These are phyloP conservation scores for Fragilaria crotonensis DNA, from an alignment of 108 stramenopile species.

Conservation along the genomic window DNA sequence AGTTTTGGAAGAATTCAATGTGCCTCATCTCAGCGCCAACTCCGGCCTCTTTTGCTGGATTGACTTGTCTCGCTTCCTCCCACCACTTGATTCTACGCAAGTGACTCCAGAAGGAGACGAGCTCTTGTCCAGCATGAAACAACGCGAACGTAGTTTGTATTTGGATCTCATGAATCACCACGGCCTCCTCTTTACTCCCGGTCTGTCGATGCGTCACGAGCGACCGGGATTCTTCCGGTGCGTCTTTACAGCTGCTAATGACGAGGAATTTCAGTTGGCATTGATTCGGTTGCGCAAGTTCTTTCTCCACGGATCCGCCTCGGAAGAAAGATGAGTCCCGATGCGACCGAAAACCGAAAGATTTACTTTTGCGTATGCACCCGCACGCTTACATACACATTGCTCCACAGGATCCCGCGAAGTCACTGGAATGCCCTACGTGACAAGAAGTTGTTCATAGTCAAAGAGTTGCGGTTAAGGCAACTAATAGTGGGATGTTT, in stretches of 20 bases:
- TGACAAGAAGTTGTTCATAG: too few species aligned
- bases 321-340: too few species aligned
- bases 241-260: slow-evolving; percentile 79
- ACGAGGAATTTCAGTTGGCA: slow-evolving; percentile 66
- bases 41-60: slow-evolving; percentile 82
- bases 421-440: too few species aligned
- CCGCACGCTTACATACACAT: too few species aligned
- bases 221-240: slow-evolving; percentile 77
- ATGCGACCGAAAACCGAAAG: too few species aligned
- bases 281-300: slow-evolving; percentile 55
- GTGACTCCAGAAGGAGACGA: slow-evolving; percentile 9
- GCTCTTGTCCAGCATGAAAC: slow-evolving; percentile 13
- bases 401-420: too few species aligned
- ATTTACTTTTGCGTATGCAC: too few species aligned
- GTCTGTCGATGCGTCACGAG: slow-evolving; percentile 75
- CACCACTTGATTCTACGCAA: slow-evolving; percentile 10
- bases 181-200: slow-evolving; percentile 82
- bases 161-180: slow-evolving; percentile 58
- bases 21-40: slow-evolving; percentile 58
- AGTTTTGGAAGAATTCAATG: slow-evolving; percentile 44
- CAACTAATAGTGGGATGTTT: too few species aligned
- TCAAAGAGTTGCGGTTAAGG: too few species aligned
- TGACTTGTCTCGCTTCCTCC: slow-evolving; percentile 67
- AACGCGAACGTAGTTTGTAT: slow-evolving; percentile 69
- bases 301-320: too few species aligned